Conservation (phyloP, 441 rosid species). For the Croton laevigatus region DNA sequence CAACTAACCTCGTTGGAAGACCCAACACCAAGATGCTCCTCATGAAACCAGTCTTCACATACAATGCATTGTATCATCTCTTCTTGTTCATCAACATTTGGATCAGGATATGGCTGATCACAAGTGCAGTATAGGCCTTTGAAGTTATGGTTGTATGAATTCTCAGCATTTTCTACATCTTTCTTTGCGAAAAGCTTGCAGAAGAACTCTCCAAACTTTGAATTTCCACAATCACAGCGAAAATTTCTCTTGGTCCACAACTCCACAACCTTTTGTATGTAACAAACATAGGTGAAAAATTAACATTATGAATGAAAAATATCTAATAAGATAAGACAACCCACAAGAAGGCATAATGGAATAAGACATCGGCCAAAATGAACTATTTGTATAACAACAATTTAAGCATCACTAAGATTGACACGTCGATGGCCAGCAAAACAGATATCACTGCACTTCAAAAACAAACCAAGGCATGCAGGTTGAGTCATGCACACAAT, state of each 20-base stretch:
- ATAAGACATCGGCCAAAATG: background rate
- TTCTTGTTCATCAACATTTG: constrained; percentile 77
- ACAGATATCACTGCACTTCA: background rate
- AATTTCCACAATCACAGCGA: constrained; percentile 21
- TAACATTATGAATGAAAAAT: background rate
- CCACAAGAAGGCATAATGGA: background rate
- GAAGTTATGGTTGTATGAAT: constrained; percentile 86
- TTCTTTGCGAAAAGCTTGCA: constrained; percentile 56
- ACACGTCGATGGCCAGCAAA: background rate
- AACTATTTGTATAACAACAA: background rate
- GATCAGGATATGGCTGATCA: constrained; percentile 80
- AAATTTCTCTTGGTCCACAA: constrained; percentile 89
- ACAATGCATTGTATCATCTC: constrained; percentile 95
- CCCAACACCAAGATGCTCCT: constrained; percentile 70
- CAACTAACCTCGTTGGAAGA: constrained; percentile 54
- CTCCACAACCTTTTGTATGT: constrained; percentile 66
- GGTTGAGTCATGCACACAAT: background rate
- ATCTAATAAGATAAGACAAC: background rate
- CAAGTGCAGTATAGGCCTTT: constrained; percentile 90
- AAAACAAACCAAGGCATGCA: background rate
- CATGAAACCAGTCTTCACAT: constrained; percentile 98
- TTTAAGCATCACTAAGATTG: background rate
- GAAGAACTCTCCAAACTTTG: constrained; percentile 6
- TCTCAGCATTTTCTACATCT: constrained; percentile 66
- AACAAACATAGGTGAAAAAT: constrained; percentile 16